Conservation (phyloP, 176 grass and related monocot species). For the Ananas comosus region DNA sequence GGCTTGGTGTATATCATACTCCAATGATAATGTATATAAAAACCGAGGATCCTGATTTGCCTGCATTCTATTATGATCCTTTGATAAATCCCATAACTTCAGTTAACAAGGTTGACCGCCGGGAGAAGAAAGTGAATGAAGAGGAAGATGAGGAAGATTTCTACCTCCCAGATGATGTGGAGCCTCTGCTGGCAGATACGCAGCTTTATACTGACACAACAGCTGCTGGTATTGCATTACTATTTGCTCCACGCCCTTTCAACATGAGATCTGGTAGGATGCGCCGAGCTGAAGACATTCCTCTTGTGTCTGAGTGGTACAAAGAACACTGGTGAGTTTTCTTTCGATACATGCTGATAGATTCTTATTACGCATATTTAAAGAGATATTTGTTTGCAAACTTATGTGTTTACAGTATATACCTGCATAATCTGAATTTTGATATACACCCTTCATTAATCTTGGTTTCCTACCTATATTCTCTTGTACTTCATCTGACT, state of each 20-base stretch:
- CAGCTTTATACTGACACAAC: constrained; percentile 90
- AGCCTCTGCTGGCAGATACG: constrained; percentile 50
- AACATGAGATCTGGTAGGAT: constrained; percentile 94
- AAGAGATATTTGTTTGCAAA: too few relatives aligned
- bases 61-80: constrained; percentile 97
- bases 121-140: constrained; percentile 53
- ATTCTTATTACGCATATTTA: too few relatives aligned
- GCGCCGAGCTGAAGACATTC: constrained; percentile 89
- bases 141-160: constrained; percentile 79
- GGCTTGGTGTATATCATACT: constrained; percentile 76
- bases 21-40: constrained; percentile 99
- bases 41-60: constrained; percentile 94
- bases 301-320: constrained; percentile 94
- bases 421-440: background rate
- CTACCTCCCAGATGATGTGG: constrained; percentile 71
- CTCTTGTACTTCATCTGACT: background rate
- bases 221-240: constrained; percentile 78
- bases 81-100: constrained; percentile 95
- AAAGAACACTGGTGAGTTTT: constrained; percentile 88
- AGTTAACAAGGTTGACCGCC: constrained; percentile 59
- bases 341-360: background rate
- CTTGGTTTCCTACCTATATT: background rate
- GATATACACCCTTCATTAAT: background rate
- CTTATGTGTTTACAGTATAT: too few relatives aligned
- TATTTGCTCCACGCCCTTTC: constrained; percentile 85